A percentile compares a stretch with the other conserved stretches of the same genome.
These are phyloP conservation scores for Pyrenochaeta sp. DNA, from an alignment of 2,329 filamentous ascomycete species.

Conservation along the genomic window DNA sequence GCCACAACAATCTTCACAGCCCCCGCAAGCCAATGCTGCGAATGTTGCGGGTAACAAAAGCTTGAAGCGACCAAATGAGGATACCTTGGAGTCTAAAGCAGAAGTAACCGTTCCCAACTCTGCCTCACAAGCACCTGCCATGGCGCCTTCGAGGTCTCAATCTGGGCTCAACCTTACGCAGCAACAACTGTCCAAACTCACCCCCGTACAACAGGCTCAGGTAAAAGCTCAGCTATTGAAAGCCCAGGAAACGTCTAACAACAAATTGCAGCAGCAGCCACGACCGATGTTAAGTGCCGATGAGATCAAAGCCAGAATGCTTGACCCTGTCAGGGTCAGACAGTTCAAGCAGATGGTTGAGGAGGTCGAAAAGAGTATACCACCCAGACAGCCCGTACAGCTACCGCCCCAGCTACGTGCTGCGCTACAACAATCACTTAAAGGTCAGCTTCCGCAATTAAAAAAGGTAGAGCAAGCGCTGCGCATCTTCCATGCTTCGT, in stretches of 20 bases:
- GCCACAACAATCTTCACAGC: conserved; percentile 27
- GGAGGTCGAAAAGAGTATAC: conserved; percentile 39
- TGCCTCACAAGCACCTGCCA: conserved; percentile 46
- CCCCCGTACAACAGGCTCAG: conserved; percentile 42
- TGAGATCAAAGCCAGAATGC: conserved; percentile 36
- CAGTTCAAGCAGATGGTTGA: conserved; percentile 38
- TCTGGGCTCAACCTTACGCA: conserved; percentile 40
- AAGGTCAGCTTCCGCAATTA: conserved; percentile 33
- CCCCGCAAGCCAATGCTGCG: conserved; percentile 25
- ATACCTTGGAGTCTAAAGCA: conserved; percentile 50
- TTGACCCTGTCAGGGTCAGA: conserved; percentile 34
- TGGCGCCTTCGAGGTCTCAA: conserved; percentile 45
- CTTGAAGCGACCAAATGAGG: conserved; percentile 52
- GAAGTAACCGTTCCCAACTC: conserved; percentile 26
- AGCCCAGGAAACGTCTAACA: conserved; percentile 44
- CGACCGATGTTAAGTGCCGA: conserved; percentile 28
- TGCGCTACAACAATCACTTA: conserved; percentile 36
- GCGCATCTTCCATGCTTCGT: conserved; percentile 40
- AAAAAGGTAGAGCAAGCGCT: conserved; percentile 44
- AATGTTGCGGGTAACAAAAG: conserved; percentile 35
- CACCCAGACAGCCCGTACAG: conserved; percentile 29
- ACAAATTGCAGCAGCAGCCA: conserved; percentile 37
- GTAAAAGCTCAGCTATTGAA: conserved; percentile 44
- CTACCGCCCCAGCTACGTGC: conserved; percentile 31
- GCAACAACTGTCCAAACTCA: conserved; percentile 46